phyloP scores from a whole-genome alignment of 176 grass and related monocot species.

The Cenchrus purpureus region DNA sequence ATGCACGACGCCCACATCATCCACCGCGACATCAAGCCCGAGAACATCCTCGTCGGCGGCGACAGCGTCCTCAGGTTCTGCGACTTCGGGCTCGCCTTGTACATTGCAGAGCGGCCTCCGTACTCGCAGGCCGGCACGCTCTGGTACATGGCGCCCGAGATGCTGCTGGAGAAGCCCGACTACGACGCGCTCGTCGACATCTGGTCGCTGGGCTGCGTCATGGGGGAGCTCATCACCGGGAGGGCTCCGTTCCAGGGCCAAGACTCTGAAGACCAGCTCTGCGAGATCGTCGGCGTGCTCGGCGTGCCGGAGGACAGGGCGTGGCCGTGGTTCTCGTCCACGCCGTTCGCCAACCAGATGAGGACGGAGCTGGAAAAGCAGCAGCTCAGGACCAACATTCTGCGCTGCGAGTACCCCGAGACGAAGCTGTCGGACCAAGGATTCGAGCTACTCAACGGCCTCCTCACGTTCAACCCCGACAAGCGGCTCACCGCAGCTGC shows the following conservation, averaged over 20 bases:
- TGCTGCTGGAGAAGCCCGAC: neutral
- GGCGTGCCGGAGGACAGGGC: neutral
- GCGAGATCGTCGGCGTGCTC: neutral
- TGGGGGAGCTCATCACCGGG: neutral
- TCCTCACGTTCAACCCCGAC: neutral
- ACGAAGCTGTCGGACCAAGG: neutral
- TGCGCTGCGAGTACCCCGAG: neutral
- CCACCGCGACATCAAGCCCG: conserved; percentile 47
- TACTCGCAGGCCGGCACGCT: neutral
- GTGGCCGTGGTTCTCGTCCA: conserved; percentile 12
- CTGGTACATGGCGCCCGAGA: neutral
- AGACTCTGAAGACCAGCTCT: neutral
- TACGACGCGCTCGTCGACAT: neutral
- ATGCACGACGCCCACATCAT: conserved; percentile 27
- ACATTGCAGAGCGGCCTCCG: neutral
- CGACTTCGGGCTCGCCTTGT: neutral
- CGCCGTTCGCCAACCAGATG: neutral
- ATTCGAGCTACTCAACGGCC: neutral
- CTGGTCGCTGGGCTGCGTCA: neutral
- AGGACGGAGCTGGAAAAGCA: neutral
- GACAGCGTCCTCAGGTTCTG: neutral
- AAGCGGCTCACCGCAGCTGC: neutral
- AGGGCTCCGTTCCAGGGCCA: neutral
- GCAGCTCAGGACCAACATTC: neutral
- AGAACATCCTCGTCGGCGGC: conserved; percentile 35